Evolutionary conservation across 305 asterid genomes (phyloP).

Genomic region (Fraxinus paxiana): DNA sequence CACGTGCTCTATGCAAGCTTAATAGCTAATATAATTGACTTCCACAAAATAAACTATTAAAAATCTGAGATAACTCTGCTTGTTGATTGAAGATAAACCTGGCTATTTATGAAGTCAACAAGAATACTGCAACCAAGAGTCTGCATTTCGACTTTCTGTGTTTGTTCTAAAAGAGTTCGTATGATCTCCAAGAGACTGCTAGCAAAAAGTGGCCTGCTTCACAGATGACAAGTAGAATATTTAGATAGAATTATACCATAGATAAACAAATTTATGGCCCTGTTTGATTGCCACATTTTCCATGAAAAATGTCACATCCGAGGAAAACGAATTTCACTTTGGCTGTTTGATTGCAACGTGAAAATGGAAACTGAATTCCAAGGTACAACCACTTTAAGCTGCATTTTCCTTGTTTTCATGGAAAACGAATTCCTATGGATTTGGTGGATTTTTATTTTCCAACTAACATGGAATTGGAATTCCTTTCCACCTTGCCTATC

Average conservation of each 20-base stretch:
- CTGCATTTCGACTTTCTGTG: slow-evolving; percentile 41
- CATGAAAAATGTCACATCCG: too few species aligned
- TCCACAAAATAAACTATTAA: neutral
- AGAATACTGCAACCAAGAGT: slow-evolving; percentile 42
- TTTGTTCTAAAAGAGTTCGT: slow-evolving; percentile 42
- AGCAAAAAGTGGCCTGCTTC: slow-evolving; percentile 51
- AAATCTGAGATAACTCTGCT: neutral
- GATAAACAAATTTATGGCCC: neutral
- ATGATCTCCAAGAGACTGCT: slow-evolving; percentile 44
- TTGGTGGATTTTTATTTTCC: too few species aligned
- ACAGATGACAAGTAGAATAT: neutral
- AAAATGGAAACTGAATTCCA: too few species aligned
- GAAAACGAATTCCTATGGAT: too few species aligned
- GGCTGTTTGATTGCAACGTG: too few species aligned
- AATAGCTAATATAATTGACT: neutral
- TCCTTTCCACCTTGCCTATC: too few species aligned
- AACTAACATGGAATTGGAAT: too few species aligned
- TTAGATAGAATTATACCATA: neutral
- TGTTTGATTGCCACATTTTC: too few species aligned
- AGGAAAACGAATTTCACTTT: too few species aligned
- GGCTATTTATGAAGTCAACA: slow-evolving; percentile 41
- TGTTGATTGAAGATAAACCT: slow-evolving; percentile 29
- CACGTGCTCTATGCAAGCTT: neutral
- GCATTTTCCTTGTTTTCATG: too few species aligned
- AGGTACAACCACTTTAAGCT: too few species aligned